Conservation (phyloP, 805 yeast species). For the Zygosaccharomyces bisporus region DNA sequence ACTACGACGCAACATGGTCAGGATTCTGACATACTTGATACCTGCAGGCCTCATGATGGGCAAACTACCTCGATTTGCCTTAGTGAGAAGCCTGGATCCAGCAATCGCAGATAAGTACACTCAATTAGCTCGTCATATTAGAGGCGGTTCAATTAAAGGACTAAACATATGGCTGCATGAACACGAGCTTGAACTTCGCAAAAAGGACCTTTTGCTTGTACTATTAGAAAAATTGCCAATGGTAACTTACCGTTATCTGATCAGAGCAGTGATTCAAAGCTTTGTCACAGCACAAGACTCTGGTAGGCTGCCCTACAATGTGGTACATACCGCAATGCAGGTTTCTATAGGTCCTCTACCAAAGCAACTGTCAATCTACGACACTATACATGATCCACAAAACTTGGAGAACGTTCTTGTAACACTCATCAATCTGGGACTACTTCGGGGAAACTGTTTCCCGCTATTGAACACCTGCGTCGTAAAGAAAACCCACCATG, state of each 20-base stretch:
- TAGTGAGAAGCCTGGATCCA: constrained; percentile 26
- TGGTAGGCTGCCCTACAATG: constrained; percentile 30
- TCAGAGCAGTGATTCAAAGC: constrained; percentile 21
- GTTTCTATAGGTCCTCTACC: constrained; percentile 20
- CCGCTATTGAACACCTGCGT: constrained; percentile 31
- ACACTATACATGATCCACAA: constrained; percentile 22
- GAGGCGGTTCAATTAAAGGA: constrained; percentile 41
- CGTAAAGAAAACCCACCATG: constrained; percentile 27
- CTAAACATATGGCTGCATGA: constrained; percentile 36
- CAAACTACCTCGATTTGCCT: constrained; percentile 41
- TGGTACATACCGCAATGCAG: constrained; percentile 19
- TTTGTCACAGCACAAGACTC: constrained; percentile 20
- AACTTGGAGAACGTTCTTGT: constrained; percentile 32
- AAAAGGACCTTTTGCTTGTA: constrained; percentile 34
- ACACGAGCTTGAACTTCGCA: constrained; percentile 33
- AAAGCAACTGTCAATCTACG: constrained; percentile 20
- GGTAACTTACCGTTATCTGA: constrained; percentile 40
- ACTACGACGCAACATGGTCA: constrained; percentile 26
- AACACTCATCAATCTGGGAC: constrained; percentile 31
- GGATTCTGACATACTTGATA: constrained; percentile 46
- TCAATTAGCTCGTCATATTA: constrained; percentile 38
- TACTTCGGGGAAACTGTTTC: constrained; percentile 35
- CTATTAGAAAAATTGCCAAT: constrained; percentile 43
- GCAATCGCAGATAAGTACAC: constrained; percentile 37
- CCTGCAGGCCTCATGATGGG: constrained; percentile 57